Evolutionary conservation across 768 basidiomycete genomes (phyloP).

Genomic region (Dictyophora rubrovolvata): DNA sequence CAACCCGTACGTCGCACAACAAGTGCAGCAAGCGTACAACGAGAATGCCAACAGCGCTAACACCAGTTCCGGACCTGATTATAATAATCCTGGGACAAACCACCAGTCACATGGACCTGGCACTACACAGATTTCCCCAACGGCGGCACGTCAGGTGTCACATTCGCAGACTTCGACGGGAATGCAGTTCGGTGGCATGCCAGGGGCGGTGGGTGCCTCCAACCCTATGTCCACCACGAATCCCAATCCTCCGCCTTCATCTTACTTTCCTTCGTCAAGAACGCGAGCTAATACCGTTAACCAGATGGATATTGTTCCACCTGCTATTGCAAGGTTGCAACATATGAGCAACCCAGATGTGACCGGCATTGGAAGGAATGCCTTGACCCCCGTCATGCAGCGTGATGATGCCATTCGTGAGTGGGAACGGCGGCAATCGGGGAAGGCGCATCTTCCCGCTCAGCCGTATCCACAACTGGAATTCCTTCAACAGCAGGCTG

Average conservation of each 20-base stretch:
- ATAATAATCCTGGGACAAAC: slow-evolving; percentile 11
- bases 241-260: slow-evolving; percentile 50
- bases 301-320: slow-evolving; percentile 85
- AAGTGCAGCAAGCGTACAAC: slow-evolving; percentile 22
- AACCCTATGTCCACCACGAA: slow-evolving; percentile 20
- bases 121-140: slow-evolving; percentile 1
- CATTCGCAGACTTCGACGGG: slow-evolving; percentile 8
- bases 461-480: slow-evolving; percentile 86
- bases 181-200: slow-evolving; percentile 14
- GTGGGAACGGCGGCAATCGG: slow-evolving; percentile 85
- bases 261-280: slow-evolving; percentile 58
- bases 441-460: slow-evolving; percentile 51
- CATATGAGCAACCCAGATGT: slow-evolving; percentile 77
- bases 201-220: slow-evolving; percentile 13
- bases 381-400: slow-evolving; percentile 87
- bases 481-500: slow-evolving; percentile 87
- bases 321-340: slow-evolving; percentile 80
- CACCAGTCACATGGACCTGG: slow-evolving; percentile 9
- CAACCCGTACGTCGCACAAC: slow-evolving; percentile 70
- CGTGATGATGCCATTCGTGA: slow-evolving; percentile 91
- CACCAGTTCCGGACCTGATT: slow-evolving; percentile 8
- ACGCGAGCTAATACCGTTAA: slow-evolving; percentile 89
- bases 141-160: neutral
- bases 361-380: slow-evolving; percentile 61
- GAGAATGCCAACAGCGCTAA: neutral